Evolutionary conservation across 2,329 filamentous ascomycete genomes (phyloP).

Genomic region (Pseudogymnoascus sp.): DNA sequence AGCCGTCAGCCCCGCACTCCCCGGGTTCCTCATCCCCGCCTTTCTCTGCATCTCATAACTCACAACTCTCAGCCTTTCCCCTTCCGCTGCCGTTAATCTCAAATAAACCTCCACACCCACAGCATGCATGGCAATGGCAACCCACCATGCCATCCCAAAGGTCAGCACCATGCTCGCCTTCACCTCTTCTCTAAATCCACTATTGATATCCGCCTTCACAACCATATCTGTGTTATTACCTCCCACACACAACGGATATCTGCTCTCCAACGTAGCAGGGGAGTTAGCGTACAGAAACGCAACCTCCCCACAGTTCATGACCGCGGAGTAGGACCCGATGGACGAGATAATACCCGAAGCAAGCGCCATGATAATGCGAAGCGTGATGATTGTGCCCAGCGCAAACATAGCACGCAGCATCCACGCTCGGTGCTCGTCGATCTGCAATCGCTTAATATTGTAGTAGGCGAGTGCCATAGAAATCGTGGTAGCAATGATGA

Average conservation of each 20-base stretch:
- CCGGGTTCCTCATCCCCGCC: slow-evolving; percentile 42
- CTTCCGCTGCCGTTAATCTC: slow-evolving; percentile 44
- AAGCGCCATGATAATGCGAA: slow-evolving; percentile 40
- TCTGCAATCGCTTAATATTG: slow-evolving; percentile 52
- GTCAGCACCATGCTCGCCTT: slow-evolving; percentile 37
- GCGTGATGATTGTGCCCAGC: slow-evolving; percentile 44
- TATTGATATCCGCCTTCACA: slow-evolving; percentile 26
- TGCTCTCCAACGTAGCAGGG: slow-evolving; percentile 21
- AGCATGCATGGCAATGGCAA: slow-evolving; percentile 43
- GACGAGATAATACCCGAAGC: slow-evolving; percentile 32
- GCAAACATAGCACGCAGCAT: slow-evolving; percentile 50
- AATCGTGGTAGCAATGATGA: slow-evolving; percentile 37
- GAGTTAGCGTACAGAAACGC: slow-evolving; percentile 30
- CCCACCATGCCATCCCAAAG: slow-evolving; percentile 47
- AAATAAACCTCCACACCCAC: slow-evolving; percentile 43
- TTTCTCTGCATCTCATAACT: slow-evolving; percentile 49
- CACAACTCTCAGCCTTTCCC: slow-evolving; percentile 44
- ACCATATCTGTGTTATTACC: slow-evolving; percentile 25
- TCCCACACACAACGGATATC: slow-evolving; percentile 38
- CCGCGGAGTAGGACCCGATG: slow-evolving; percentile 29
- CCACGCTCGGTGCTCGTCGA: slow-evolving; percentile 57
- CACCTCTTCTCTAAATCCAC: slow-evolving; percentile 21
- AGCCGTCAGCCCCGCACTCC: slow-evolving; percentile 37
- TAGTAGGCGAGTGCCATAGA: slow-evolving; percentile 40
- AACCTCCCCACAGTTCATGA: slow-evolving; percentile 41